A percentile compares a stretch with the other conserved stretches of the same genome.
Conservation (phyloP, 116 monocot species). For the Papilionanthe hybrid region DNA sequence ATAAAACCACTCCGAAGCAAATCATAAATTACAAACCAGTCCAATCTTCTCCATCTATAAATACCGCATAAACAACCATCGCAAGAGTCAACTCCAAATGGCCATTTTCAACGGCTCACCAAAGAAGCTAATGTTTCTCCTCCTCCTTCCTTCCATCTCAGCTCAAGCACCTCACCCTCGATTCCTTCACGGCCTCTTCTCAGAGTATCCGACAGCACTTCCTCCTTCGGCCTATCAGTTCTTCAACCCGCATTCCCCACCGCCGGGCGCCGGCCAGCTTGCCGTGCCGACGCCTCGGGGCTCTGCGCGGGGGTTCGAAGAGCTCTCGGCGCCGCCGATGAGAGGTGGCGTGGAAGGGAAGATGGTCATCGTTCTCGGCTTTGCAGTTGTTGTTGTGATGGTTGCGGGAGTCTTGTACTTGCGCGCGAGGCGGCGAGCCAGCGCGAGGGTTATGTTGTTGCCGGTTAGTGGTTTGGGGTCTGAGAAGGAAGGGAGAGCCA, state of each 20-base stretch:
- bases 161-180: not conserved
- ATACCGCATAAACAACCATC: not conserved
- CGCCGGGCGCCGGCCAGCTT: not conserved
- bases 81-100: not conserved
- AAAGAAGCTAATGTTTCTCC: not conserved
- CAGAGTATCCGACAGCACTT: not conserved
- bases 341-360: not conserved
- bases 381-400: not conserved
- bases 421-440: not conserved
- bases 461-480: no score
- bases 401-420: not conserved
- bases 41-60: not conserved
- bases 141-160: not conserved
- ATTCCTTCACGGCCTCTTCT: not conserved
- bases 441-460: not conserved
- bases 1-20: no score
- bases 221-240: not conserved
- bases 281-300: not conserved
- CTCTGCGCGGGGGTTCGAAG: not conserved
- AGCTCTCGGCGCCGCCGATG: not conserved
- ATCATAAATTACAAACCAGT: no score
- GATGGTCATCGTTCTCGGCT: not conserved
- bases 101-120: not conserved
- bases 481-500: no score
- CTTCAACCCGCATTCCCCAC: not conserved